A percentile compares a stretch with the other conserved stretches of the same genome.
Evolutionary conservation across 2,329 filamentous ascomycete species (phyloP).

Genomic region (Stemphylium lycopersici): DNA sequence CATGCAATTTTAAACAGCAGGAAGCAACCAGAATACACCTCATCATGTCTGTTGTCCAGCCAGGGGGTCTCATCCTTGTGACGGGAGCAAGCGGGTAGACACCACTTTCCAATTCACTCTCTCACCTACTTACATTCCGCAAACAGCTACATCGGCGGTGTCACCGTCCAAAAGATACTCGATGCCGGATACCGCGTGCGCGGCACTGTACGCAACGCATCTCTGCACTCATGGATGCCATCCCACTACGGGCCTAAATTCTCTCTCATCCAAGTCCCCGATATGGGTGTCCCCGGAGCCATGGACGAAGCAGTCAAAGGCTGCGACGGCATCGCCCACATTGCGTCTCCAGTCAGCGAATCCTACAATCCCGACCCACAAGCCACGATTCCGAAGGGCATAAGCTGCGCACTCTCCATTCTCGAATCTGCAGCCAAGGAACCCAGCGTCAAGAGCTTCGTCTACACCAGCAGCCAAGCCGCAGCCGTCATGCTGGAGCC

Average conservation of each 20-base stretch:
- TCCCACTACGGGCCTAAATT: background rate
- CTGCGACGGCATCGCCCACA: conserved; percentile 49
- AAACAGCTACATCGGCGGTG: background rate
- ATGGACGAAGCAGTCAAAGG: conserved; percentile 52
- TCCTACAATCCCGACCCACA: conserved; percentile 51
- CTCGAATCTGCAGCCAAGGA: background rate
- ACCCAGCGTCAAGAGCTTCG: background rate
- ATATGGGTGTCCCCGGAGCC: conserved; percentile 47
- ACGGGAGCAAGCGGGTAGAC: background rate
- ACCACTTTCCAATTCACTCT: background rate
- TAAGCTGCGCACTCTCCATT: conserved; percentile 18
- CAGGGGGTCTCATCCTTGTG: background rate
- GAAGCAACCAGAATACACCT: background rate
- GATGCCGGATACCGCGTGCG: background rate
- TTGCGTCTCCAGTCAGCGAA: conserved; percentile 47
- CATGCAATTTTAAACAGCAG: background rate
- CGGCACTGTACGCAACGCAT: background rate
- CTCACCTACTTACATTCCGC: background rate
- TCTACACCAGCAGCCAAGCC: background rate
- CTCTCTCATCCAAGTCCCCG: conserved; percentile 45
- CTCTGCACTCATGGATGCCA: background rate
- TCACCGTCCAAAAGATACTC: background rate
- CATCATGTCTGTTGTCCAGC: background rate
- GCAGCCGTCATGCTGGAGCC: conserved; percentile 29
- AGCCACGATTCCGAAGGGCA: conserved; percentile 50